These are phyloP conservation scores for Pichia eremophila DNA, from an alignment of 805 yeast genomes.

Conservation along the genomic window DNA sequence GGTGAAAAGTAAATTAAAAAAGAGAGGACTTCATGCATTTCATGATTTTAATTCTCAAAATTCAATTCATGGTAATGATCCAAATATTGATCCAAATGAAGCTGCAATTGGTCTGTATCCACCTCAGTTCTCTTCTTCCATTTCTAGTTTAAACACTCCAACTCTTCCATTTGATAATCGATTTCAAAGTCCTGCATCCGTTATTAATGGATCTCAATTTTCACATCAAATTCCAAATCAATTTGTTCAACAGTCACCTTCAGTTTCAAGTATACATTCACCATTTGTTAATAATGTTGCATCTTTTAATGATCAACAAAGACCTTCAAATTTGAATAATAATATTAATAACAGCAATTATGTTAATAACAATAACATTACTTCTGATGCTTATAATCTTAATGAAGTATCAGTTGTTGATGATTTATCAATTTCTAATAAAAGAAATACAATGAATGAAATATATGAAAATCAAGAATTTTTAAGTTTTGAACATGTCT, in stretches of 20 bases:
- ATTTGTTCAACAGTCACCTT: not conserved
- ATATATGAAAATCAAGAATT: constrained; percentile 38
- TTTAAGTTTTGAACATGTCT: constrained; percentile 64
- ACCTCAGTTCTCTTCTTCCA: constrained; percentile 1
- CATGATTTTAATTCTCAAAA: constrained; percentile 16
- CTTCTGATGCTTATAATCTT: constrained; percentile 3
- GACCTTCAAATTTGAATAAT: not conserved
- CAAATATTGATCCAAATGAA: constrained; percentile 23
- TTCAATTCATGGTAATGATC: not conserved
- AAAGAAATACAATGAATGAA: constrained; percentile 25
- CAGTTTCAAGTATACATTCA: not conserved
- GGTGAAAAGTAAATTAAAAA: constrained; percentile 9
- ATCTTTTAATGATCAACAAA: not conserved
- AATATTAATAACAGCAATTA: not conserved
- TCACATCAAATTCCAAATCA: not conserved
- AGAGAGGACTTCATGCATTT: constrained; percentile 21
- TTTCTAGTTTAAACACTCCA: not conserved
- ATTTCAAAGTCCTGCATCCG: not conserved
- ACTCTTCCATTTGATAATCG: not conserved
- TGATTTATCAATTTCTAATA: constrained; percentile 30
- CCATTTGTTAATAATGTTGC: not conserved
- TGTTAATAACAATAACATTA: not conserved
- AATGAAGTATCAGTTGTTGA: constrained; percentile 8
- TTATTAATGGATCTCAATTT: not conserved
- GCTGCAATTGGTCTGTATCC: constrained; percentile 23